These are phyloP conservation scores for Linum lewisii DNA, from an alignment of 345 rosid species.

Conservation along the genomic window DNA sequence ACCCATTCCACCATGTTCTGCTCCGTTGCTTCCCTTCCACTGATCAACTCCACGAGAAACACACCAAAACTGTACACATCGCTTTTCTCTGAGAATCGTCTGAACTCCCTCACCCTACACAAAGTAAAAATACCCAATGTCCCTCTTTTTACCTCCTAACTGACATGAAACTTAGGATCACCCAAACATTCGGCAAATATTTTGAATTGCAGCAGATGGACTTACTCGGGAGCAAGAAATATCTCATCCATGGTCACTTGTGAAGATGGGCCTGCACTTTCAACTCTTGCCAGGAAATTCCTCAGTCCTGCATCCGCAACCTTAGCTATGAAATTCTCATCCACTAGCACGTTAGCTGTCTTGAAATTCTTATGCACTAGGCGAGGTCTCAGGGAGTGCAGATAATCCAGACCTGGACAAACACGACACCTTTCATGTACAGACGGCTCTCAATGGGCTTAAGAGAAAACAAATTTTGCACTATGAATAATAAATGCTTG, in stretches of 20 bases:
- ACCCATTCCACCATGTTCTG: constrained; percentile 74
- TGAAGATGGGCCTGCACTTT: constrained; percentile 67
- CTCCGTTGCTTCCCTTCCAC: constrained; percentile 69
- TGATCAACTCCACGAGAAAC: constrained; percentile 74
- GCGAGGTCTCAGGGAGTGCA: constrained; percentile 74
- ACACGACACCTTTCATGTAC: constrained; percentile 3
- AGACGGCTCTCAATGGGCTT: constrained; percentile 19
- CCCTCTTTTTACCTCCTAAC: too few relatives aligned
- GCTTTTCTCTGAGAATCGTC: constrained; percentile 80
- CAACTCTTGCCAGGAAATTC: constrained; percentile 64
- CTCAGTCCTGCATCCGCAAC: constrained; percentile 93
- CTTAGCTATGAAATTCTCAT: constrained; percentile 72
- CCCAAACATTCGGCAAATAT: constrained; percentile 8
- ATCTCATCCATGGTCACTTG: constrained; percentile 63
- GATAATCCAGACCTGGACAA: constrained; percentile 77
- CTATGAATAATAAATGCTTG: constrained; percentile 7
- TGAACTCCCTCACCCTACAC: constrained; percentile 72
- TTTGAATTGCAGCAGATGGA: constrained; percentile 2
- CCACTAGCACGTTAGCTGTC: constrained; percentile 90
- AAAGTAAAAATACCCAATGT: not conserved
- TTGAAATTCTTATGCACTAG: constrained; percentile 83
- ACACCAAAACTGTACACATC: constrained; percentile 88
- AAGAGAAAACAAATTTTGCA: constrained; percentile 14
- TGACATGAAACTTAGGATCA: not conserved
- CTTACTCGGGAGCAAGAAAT: constrained; percentile 83